Base-by-base conservation (phyloP, 257 asterid genomes). In the Forsythia suspensa region DNA sequence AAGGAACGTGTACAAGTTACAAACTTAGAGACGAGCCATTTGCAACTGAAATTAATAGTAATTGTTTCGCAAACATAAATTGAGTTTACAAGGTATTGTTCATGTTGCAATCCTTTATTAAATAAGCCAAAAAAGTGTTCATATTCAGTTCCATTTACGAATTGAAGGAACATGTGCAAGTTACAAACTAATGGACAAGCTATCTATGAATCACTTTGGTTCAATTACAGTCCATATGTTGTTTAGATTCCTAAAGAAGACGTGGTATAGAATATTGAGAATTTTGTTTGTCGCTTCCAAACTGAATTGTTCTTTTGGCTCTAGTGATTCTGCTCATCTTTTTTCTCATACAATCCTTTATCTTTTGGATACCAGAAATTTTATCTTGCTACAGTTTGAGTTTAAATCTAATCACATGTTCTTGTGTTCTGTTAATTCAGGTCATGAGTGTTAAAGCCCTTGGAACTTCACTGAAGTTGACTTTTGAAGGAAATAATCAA, bases 401-500 rank as follows among this genome's bases (percentile, higher is more conserved):
- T 59, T 57, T 57, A 42, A 36, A 34, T 52, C 68, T 65, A 55
- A 75, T 65, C 34, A 69, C 11, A 39, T 75, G 76, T 74, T 77
- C 36, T 34, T 57, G 24, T 75, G 77, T 74, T 77, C 36, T 34
- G 48, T 55, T 59, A 79, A 18, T 87, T 81, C 89, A 92, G 97
- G 98, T 94, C 75, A 88, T 92, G 98, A 92, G 98, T 81, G 97
- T 90, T 61, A 94, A 92, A 87, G 97, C 98, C 71, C 93, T 94
- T 76, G 97, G 95, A 63, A 94, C 95, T 77, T 90, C 97, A 74
- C 80, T 91, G 63, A 92, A 92, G 81, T 84, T 94, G 88, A 94
- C 98, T 21, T 83, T 94, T 68, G 97, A 91, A 87, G 98, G 98
- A 81, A 91, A 84, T 18, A 94, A 92, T 83, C 98, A 91, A 85